phyloP scores from a whole-genome alignment of 2,329 filamentous ascomycete genomes.

The Paecilomyces sp. region DNA sequence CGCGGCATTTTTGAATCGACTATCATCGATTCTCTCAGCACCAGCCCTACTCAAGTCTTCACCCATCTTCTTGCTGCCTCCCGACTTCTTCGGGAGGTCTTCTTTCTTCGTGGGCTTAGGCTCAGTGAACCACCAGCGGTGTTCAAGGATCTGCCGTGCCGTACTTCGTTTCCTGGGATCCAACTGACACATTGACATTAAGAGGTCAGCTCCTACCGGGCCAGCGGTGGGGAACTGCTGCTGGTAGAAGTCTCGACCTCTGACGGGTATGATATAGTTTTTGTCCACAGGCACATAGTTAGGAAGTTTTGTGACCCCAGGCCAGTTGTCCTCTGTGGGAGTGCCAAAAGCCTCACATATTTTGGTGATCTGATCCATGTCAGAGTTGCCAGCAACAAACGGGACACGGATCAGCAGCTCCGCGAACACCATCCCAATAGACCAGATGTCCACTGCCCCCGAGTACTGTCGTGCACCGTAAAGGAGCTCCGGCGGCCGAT shows the following conservation, averaged over 20 bases:
- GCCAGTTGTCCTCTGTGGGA: slow-evolving; percentile 91
- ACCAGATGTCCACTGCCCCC: slow-evolving; percentile 90
- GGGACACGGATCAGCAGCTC: slow-evolving; percentile 79
- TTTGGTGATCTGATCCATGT: slow-evolving; percentile 76
- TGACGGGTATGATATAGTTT: slow-evolving; percentile 48
- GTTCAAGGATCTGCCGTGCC: slow-evolving; percentile 68
- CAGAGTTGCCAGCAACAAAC: slow-evolving; percentile 75
- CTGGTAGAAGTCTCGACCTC: slow-evolving; percentile 65
- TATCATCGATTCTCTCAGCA: slow-evolving; percentile 58
- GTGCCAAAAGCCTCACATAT: slow-evolving; percentile 84
- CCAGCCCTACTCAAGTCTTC: slow-evolving; percentile 73
- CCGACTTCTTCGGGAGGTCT: slow-evolving; percentile 71
- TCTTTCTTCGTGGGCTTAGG: slow-evolving; percentile 77
- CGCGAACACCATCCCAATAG: slow-evolving; percentile 84
- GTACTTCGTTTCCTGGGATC: slow-evolving; percentile 82
- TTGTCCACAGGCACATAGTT: slow-evolving; percentile 68
- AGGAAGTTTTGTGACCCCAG: slow-evolving; percentile 72
- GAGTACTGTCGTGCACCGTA: slow-evolving; percentile 86
- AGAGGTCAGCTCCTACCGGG: slow-evolving; percentile 73
- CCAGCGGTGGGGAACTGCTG: slow-evolving; percentile 74
- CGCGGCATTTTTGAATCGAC: slow-evolving; percentile 64
- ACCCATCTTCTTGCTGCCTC: slow-evolving; percentile 66
- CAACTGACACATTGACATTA: slow-evolving; percentile 76
- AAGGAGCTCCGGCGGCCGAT: slow-evolving; percentile 86
- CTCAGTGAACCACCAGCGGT: slow-evolving; percentile 78